Percentiles rank a stretch among this genome's conserved stretches.
Conservation (phyloP, 352 stramenopile genomes). For the Thraustochytrium striatum region DNA sequence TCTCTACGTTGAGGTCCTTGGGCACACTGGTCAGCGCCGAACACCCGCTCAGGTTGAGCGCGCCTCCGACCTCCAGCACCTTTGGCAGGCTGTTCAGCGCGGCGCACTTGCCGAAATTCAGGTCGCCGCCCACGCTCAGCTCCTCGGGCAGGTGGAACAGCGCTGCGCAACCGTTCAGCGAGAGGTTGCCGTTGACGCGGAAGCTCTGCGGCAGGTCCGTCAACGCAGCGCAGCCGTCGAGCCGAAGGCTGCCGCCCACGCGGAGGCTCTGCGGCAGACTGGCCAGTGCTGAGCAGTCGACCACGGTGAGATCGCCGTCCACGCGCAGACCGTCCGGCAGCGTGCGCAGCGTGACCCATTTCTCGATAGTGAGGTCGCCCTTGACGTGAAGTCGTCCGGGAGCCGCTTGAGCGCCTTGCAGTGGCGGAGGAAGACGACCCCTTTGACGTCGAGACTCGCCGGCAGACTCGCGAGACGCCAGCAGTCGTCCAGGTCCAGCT, state of each 20-base stretch:
- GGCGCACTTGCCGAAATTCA: too few species aligned
- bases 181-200: neutral
- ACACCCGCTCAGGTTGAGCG: too few species aligned
- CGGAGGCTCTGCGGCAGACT: neutral
- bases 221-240: neutral
- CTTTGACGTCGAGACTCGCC: neutral
- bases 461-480: neutral
- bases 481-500: too few species aligned
- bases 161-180: neutral
- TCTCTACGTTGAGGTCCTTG: too few species aligned
- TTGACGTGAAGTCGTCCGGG: neutral
- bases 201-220: neutral
- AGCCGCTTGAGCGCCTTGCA: slow-evolving; percentile 27
- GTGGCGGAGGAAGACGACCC: slow-evolving; percentile 17
- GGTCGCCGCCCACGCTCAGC: neutral
- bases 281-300: neutral
- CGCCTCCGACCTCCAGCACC: slow-evolving; percentile 19
- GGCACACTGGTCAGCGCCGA: too few species aligned
- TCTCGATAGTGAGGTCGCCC: neutral
- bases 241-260: neutral
- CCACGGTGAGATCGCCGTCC: slow-evolving; percentile 27
- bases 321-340: slow-evolving; percentile 17
- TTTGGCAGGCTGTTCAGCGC: too few species aligned
- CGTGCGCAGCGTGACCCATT: neutral
- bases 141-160: neutral